Percentiles rank a stretch among this genome's conserved stretches.
Evolutionary conservation across 2,329 filamentous ascomycete species (phyloP).

Genomic region (Fusarium siculi): DNA sequence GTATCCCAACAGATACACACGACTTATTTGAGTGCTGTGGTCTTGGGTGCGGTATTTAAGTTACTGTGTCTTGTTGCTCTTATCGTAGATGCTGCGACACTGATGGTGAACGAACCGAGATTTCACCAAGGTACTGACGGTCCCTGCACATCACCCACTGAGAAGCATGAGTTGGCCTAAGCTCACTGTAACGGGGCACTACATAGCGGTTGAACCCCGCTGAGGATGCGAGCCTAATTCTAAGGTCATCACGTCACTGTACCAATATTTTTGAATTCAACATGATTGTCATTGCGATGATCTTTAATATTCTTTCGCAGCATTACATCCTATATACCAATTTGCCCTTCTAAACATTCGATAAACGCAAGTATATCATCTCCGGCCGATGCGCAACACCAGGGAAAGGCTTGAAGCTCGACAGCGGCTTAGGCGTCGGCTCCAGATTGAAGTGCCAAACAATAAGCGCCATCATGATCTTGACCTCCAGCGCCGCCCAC

Average conservation of each 20-base stretch:
- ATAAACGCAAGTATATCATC: background rate
- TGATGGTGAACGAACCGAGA: background rate
- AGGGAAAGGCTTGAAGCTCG: background rate
- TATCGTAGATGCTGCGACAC: rapidly evolving
- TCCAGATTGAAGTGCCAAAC: background rate
- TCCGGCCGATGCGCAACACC: background rate
- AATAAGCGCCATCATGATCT: background rate
- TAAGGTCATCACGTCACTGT: too few species aligned
- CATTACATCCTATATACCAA: background rate
- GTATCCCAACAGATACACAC: background rate
- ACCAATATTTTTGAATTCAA: too few species aligned
- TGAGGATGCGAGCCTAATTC: too few species aligned
- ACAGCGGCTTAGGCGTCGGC: background rate
- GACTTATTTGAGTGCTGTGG: background rate
- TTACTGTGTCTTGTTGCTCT: background rate
- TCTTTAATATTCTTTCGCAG: background rate
- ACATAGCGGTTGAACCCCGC: too few species aligned
- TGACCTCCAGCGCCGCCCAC: background rate
- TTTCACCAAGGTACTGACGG: background rate
- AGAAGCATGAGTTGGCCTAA: too few species aligned
- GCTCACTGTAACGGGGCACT: too few species aligned
- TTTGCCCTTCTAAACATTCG: background rate
- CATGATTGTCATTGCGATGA: background rate
- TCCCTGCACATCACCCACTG: too few species aligned
- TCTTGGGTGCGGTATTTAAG: background rate